These are phyloP conservation scores for Clonostachys rosea DNA, from an alignment of 2,329 filamentous ascomycete species.

Conservation along the genomic window DNA sequence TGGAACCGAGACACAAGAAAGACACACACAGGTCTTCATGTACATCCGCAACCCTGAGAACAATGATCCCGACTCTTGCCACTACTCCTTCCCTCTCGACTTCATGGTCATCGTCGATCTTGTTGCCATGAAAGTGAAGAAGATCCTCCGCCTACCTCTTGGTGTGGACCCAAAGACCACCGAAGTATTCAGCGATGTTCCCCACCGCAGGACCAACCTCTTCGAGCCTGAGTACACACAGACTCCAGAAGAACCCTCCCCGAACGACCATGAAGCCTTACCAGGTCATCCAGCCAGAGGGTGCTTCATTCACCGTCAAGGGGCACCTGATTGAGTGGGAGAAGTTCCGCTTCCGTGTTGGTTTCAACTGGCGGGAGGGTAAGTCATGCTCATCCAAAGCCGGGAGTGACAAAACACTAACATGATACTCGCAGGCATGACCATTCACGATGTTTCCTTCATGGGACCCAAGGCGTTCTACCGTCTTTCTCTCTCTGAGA, in stretches of 20 bases:
- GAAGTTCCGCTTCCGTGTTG: constrained; percentile 65
- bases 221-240: too few relatives aligned
- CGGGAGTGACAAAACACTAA: too few relatives aligned
- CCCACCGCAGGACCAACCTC: too few relatives aligned
- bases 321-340: constrained; percentile 55
- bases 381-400: constrained; percentile 32
- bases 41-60: too few relatives aligned
- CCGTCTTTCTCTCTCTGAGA: constrained; percentile 62
- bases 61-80: too few relatives aligned
- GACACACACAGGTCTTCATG: too few relatives aligned
- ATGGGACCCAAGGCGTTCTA: constrained; percentile 62
- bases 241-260: too few relatives aligned
- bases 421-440: constrained; percentile 23
- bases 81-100: too few relatives aligned
- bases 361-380: constrained; percentile 66
- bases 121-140: too few relatives aligned
- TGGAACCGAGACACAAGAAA: too few relatives aligned
- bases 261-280: constrained; percentile 60
- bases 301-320: constrained; percentile 52
- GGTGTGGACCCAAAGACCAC: constrained; percentile 37
- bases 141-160: too few relatives aligned
- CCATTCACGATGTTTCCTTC: constrained; percentile 64
- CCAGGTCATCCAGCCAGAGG: constrained; percentile 66
- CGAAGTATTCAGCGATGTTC: constrained; percentile 29
- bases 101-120: too few relatives aligned